Evolutionary conservation across 371 early-diverging fungal genomes (phyloP).

Genomic region (Mucor piriformis): DNA sequence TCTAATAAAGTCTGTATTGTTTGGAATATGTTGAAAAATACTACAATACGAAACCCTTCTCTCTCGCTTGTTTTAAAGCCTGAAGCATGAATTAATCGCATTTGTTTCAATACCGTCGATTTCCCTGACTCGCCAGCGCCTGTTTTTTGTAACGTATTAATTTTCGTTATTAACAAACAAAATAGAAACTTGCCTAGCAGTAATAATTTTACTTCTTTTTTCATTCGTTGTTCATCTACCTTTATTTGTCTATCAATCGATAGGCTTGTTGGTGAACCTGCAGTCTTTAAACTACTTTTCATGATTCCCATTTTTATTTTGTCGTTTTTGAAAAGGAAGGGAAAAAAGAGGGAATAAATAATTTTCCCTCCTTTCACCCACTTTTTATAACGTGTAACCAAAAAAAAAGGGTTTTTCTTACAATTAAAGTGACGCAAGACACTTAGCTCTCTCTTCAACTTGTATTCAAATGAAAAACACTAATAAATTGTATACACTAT

Average conservation of each 20-base stretch:
- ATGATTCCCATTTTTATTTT: constrained; percentile 27
- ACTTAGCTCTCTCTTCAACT: no score
- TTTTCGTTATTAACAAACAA: no score
- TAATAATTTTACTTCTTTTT: constrained; percentile 88
- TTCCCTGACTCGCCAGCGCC: constrained; percentile 98
- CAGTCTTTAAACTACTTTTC: constrained; percentile 13
- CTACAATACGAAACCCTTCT: constrained; percentile 82
- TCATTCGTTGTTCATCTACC: constrained; percentile 69
- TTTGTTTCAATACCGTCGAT: constrained; percentile 94
- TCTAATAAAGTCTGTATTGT: constrained; percentile 87
- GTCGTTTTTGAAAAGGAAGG: constrained; percentile 3
- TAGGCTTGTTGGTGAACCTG: constrained; percentile 51
- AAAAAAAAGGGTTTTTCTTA: no score
- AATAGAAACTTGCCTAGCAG: constrained; percentile 78
- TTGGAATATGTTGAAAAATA: constrained; percentile 84
- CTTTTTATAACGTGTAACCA: no score
- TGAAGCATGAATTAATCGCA: constrained; percentile 92
- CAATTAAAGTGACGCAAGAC: no score
- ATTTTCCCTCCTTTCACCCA: no score
- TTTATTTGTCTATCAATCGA: constrained; percentile 82
- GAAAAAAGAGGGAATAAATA: constrained; percentile 1
- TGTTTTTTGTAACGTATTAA: constrained; percentile 25
- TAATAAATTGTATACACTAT: no score
- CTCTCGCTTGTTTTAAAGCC: constrained; percentile 86
- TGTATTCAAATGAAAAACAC: no score